Percentiles rank a stretch among this genome's conserved stretches.
Conservation (phyloP, 2,329 filamentous ascomycete genomes). For the Alternaria tenuissima region DNA sequence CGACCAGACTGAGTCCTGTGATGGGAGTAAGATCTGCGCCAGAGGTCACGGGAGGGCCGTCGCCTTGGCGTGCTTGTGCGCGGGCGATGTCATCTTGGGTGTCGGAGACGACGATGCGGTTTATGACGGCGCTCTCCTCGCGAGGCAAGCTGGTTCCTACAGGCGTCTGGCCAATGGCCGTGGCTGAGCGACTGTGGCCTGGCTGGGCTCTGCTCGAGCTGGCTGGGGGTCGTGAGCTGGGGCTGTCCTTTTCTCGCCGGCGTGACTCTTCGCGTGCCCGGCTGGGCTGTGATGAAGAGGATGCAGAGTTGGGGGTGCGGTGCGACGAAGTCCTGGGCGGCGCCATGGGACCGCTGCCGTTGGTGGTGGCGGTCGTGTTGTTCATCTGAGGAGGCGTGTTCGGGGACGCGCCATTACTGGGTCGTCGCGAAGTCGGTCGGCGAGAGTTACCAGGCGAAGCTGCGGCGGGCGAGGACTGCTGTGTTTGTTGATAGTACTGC, state of each 20-base stretch:
- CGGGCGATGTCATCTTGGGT: slow-evolving; percentile 76
- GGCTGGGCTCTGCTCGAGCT: slow-evolving; percentile 47
- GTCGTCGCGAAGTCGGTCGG: slow-evolving; percentile 42
- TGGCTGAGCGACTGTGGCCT: slow-evolving; percentile 55
- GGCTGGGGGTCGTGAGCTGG: slow-evolving; percentile 51
- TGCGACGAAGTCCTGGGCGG: slow-evolving; percentile 83
- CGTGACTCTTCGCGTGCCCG: slow-evolving; percentile 47
- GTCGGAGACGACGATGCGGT: slow-evolving; percentile 77
- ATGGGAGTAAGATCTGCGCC: slow-evolving; percentile 56
- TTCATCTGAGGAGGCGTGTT: slow-evolving; percentile 53
- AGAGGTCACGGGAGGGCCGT: slow-evolving; percentile 60
- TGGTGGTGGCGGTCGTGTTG: slow-evolving; percentile 64
- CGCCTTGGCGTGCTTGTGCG: slow-evolving; percentile 73
- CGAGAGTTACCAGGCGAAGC: slow-evolving; percentile 49
- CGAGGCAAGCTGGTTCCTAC: slow-evolving; percentile 66
- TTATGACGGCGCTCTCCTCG: slow-evolving; percentile 81
- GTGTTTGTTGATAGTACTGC: slow-evolving; percentile 43
- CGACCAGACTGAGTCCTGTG: slow-evolving; percentile 59
- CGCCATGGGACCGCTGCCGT: slow-evolving; percentile 68
- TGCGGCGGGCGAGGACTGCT: slow-evolving; percentile 30
- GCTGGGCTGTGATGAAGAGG: slow-evolving; percentile 37
- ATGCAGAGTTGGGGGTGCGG: slow-evolving; percentile 49
- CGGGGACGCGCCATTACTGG: slow-evolving; percentile 53
- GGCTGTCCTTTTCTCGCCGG: slow-evolving; percentile 59
- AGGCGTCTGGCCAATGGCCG: slow-evolving; percentile 63